A percentile compares a stretch with the other conserved stretches of the same genome.
Evolutionary conservation across 495 filamentous ascomycete species (phyloP).

Genomic region (Chlorociboria aeruginascens): DNA sequence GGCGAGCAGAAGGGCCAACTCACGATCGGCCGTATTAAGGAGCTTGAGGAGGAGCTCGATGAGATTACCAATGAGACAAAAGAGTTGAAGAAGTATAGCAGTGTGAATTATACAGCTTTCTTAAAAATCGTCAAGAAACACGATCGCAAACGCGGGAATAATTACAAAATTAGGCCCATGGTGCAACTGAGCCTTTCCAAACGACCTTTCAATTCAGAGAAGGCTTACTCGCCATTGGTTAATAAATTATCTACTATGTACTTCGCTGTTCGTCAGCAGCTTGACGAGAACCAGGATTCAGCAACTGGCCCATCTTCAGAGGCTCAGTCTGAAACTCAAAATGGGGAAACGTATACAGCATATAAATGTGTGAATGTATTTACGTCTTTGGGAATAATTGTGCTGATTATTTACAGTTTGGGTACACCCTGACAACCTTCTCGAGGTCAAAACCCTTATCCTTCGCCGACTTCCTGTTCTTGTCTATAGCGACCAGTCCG

Average conservation of each 20-base stretch:
- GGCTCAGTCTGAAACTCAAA: constrained; percentile 30
- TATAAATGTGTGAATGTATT: constrained; percentile 55
- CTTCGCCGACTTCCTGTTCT: constrained; percentile 80
- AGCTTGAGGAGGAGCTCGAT: constrained; percentile 71
- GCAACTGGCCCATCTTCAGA: constrained; percentile 18
- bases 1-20: constrained; percentile 21
- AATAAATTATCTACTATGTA: constrained; percentile 92
- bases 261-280: constrained; percentile 75
- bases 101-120: constrained; percentile 94
- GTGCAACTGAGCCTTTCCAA: constrained; percentile 79
- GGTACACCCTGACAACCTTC: constrained; percentile 87
- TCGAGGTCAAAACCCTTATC: constrained; percentile 93
- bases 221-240: constrained; percentile 76
- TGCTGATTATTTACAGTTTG: constrained; percentile 46
- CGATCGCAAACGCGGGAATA: constrained; percentile 70
- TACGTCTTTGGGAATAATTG: not conserved
- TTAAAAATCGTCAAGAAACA: constrained; percentile 98
- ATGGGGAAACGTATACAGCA: constrained; percentile 65
- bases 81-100: constrained; percentile 88
- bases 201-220: constrained; percentile 85
- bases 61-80: constrained; percentile 79
- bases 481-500: constrained; percentile 78
- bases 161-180: constrained; percentile 79
- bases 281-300: constrained; percentile 36
- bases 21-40: constrained; percentile 46